Conservation (phyloP, 768 basidiomycete species). For the Leccinum boreale region DNA sequence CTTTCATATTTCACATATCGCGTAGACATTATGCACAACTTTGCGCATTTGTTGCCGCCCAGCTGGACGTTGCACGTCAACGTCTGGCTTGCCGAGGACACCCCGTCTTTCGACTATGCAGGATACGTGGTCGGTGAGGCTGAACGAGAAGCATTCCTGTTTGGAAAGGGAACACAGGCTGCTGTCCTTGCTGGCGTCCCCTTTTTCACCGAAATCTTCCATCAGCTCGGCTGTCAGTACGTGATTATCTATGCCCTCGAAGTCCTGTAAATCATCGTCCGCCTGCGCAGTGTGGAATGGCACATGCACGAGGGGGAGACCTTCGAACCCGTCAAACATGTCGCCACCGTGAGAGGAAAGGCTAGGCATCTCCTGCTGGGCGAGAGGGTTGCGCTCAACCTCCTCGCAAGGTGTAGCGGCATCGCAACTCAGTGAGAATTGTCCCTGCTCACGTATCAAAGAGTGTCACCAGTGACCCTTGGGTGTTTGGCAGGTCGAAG, state of each 20-base stretch:
- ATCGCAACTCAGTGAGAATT: conserved; percentile 85
- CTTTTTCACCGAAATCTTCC: conserved; percentile 92
- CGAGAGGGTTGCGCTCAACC: conserved; percentile 89
- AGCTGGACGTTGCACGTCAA: conserved; percentile 85
- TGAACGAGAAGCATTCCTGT: conserved; percentile 77
- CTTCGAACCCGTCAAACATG: conserved; percentile 76
- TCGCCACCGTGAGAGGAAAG: conserved; percentile 90
- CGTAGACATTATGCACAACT: neutral
- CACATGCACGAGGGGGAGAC: conserved; percentile 80
- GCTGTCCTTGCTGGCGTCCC: conserved; percentile 91
- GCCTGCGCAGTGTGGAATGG: conserved; percentile 79
- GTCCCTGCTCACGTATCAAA: neutral
- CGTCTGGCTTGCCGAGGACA: conserved; percentile 88
- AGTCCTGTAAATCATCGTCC: neutral
- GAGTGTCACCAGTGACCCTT: neutral
- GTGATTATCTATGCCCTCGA: conserved; percentile 31
- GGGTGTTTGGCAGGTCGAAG: conserved; percentile 59
- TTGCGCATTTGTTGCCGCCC: conserved; percentile 78
- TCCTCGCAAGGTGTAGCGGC: conserved; percentile 92
- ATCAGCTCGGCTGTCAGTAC: conserved; percentile 85
- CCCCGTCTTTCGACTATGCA: conserved; percentile 94
- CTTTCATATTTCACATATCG: neutral
- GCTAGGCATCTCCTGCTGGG: conserved; percentile 86
- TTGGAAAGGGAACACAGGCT: conserved; percentile 80
- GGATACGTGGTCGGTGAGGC: conserved; percentile 96